Evolutionary conservation across 1,284 basidiomycete species (phyloP), one percentile per base, ranked within the genome.

Genomic region (Rhodotorula sp.): DNA sequence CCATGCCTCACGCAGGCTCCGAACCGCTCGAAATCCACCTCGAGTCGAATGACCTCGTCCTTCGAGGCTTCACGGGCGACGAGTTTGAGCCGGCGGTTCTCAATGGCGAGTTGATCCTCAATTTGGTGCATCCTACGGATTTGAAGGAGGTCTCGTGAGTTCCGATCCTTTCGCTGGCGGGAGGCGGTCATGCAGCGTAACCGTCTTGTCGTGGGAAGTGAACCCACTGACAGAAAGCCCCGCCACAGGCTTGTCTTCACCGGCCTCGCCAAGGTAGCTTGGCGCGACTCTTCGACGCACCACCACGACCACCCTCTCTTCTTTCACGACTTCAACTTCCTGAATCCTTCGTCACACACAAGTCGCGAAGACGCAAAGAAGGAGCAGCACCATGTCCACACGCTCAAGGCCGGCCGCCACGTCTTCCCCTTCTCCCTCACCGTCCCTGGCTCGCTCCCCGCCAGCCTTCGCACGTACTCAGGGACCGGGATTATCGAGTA

Each of bases 341-440:
- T 75, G 32, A 74, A 75, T 51, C 70, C 75, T 1, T 74, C 76
- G 22, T 65, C 69, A 11, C 70, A 75, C 67, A 72, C 64, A 49
- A 46, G 64, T 70, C 68, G 64, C 13, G 61, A 64, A 24, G 64
- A 70, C 58, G 55, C 59, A 27, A 79, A 66, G 88, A 91, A 77
- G 85, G 88, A 78, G 53, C 88, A 88, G 79, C 85, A 85, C 49
- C 88, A 90, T 75, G 84, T 85, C 24, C 92, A 91, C 77, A 94
- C 92, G 0, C 87, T 96, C 80, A 94, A 94, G 81, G 81, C 82
- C n/a, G 91, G 91, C 24, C 86, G 86, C 54, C 91, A 92, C 77
- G 83, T 88, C 49, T 96, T 95, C 80, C 92, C 92, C n/a, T 94
- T 94, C 82, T 88, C 89, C 77, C 85, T 94, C 64, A 85, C 88